Evolutionary conservation across 2,329 filamentous ascomycete genomes (phyloP), one percentile per base, ranked within the genome.

Genomic region (Byssochlamys sp.): DNA sequence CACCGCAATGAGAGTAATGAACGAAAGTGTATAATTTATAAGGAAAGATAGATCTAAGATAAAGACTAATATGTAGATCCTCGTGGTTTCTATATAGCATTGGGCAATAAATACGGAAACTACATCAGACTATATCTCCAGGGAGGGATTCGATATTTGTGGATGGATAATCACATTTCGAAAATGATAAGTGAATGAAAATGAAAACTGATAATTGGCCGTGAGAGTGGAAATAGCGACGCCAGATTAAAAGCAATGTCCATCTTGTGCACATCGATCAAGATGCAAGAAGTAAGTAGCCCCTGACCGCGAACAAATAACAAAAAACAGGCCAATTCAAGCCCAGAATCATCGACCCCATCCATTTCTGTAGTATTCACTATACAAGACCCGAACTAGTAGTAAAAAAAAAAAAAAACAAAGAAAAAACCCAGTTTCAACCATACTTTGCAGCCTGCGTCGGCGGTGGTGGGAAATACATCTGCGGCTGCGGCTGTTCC

Each of bases 391-490:
- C 29, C 1, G 29, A 31, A 31, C 29, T 19, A 19, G 19, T 19
- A 19, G 19, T 19, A 19, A 31, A 31, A 31, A 31, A 10, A 31
- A 31, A 31, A 31, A 6, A 9, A 29, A 29, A 29, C 28, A 31
- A 19, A 24, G 7, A 5, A 19, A 45, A 58, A 26, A 28, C 24
- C 24, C n/a, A 19, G n/a, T 25, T 11, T 59, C 19, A 14, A 51
- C 4, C 27, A 48, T 31, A 53, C 14, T 66, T 72, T 5, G 56
- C 52, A 12, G 71, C 68, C 62, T 74, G 74, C 60, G 73, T 75
- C 10, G 74, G 74, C 9, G 75, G 74, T 24, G 75, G 75, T 7
- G 74, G 74, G 64, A 77, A 77, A 59, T 76, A 76, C 60, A 74
- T 73, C 50, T 67, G 66, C 9, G 65, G 55, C 45, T 61, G 62